Conservation (phyloP, 2,329 filamentous ascomycete genomes). For the Byssoonygena ceratinophila region DNA sequence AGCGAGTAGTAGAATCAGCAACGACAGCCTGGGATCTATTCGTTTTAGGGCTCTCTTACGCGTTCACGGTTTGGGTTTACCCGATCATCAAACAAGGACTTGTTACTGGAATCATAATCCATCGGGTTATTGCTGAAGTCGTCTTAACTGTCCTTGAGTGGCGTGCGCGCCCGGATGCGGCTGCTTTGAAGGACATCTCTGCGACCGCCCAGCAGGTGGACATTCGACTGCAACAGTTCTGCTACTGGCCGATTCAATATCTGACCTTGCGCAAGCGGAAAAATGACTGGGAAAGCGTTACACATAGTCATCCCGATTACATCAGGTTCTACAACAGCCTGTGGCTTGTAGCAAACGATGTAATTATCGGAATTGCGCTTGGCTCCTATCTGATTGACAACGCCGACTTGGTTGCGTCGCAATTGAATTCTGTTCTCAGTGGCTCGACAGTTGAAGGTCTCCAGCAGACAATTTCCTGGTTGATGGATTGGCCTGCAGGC, state of each 20-base stretch:
- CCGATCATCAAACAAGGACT: conserved; percentile 64
- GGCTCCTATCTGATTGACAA: conserved; percentile 98
- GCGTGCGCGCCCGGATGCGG: conserved; percentile 62
- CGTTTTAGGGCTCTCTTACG: conserved; percentile 56
- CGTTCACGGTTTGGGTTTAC: conserved; percentile 64
- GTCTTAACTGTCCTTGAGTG: conserved; percentile 74
- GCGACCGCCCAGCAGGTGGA: conserved; percentile 96
- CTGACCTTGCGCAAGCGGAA: conserved; percentile 80
- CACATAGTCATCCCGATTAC: conserved; percentile 90
- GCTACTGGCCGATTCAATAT: conserved; percentile 98
- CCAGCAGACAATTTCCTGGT: conserved; percentile 80
- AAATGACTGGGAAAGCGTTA: conserved; percentile 89
- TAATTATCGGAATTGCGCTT: conserved; percentile 94
- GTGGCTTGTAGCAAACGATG: conserved; percentile 96
- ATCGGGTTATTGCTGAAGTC: conserved; percentile 70
- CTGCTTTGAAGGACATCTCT: conserved; percentile 88
- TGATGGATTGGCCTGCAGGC: conserved; percentile 91
- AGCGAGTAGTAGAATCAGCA: conserved; percentile 87
- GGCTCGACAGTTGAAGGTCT: conserved; percentile 82
- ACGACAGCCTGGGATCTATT: conserved; percentile 72
- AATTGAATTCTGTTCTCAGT: conserved; percentile 64
- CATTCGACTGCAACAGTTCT: conserved; percentile 93
- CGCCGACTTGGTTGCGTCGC: conserved; percentile 66
- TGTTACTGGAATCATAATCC: conserved; percentile 65
- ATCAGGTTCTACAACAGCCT: conserved; percentile 98